Evolutionary conservation across 768 basidiomycete genomes (phyloP), one percentile per base, ranked within the genome.

Genomic region (Serpula lacrymans): DNA sequence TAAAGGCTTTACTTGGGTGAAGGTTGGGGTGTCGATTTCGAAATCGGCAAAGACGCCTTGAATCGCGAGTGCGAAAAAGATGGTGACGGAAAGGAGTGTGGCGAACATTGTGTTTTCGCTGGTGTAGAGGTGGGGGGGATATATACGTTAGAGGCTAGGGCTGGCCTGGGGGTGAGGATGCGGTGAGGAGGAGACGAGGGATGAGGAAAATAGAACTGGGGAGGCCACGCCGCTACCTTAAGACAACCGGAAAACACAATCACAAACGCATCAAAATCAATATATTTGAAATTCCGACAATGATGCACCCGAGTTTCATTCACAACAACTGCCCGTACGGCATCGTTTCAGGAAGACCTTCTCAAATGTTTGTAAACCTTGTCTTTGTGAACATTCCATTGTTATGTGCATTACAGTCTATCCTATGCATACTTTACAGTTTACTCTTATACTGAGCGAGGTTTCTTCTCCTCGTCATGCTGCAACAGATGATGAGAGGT

Each of bases 51-150:
- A 50, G 40, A 68, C 80, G 55, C 66, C 67, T 47, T 57, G 68
- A 54, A 77, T 51, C 60, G 73, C 72, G 59, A 80, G 66, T 50
- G 69, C 57, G 55, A 74, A 62, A 69, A 88, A 64, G 80, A 88
- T 77, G 54, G 83, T 71, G 67, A 77, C 58, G 45, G 75, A 73
- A 86, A 87, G 37, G 85, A 89, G 65, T 67, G 88, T 85, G 69
- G 78, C 67, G 75, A 80, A 81, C 88, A 89, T 90, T 64, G 61
- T 75, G 43, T 63, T 50, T 45, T 49, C 32, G 38, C 24, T 20
- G 39, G 47, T 46, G 46, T 47, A 28, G 49, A 24, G 27, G 47
- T 27, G 38, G 50, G 40, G 47, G 42, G 49, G 48, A 31, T 53
- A 49, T 41, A 42, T 53, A 51, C 47, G 58, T 54, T 51, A 53